Conservation (phyloP, 441 rosid species). For the Monsonia emarginata region DNA sequence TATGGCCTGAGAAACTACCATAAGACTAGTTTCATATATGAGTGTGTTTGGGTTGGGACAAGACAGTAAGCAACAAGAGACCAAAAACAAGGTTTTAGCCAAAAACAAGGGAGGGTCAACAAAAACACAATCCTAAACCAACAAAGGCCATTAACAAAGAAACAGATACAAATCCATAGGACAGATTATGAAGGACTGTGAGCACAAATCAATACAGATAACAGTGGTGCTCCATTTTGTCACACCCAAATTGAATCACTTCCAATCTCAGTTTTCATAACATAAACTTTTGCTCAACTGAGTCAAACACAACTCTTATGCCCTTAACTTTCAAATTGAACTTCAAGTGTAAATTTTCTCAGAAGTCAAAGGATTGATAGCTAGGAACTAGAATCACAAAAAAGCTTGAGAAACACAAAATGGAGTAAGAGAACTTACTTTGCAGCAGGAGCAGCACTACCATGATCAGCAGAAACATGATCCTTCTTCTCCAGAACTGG, state of each 20-base stretch:
- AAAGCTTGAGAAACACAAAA: not conserved
- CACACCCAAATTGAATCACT: not conserved
- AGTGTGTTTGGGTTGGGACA: too few species aligned
- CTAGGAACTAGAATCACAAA: not conserved
- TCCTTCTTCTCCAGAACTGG: conserved; percentile 30
- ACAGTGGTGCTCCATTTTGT: not conserved
- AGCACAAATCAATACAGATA: not conserved
- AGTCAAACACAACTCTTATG: not conserved
- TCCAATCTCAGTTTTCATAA: not conserved
- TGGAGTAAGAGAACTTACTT: conserved; percentile 27
- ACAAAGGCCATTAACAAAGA: too few species aligned
- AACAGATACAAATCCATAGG: not conserved
- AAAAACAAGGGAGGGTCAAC: not conserved
- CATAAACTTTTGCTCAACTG: not conserved
- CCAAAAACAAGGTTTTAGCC: not conserved
- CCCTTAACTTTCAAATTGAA: too few species aligned
- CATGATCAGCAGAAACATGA: conserved; percentile 32
- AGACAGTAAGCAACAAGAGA: too few species aligned
- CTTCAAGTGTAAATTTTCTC: too few species aligned
- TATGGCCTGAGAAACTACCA: too few species aligned
- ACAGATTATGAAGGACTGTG: not conserved
- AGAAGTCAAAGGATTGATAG: not conserved
- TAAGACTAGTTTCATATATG: too few species aligned
- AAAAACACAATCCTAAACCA: too few species aligned
- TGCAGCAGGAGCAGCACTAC: conserved; percentile 36